Evolutionary conservation across 805 yeast species (phyloP).

Genomic region (Saturnispora serradocipensis): DNA sequence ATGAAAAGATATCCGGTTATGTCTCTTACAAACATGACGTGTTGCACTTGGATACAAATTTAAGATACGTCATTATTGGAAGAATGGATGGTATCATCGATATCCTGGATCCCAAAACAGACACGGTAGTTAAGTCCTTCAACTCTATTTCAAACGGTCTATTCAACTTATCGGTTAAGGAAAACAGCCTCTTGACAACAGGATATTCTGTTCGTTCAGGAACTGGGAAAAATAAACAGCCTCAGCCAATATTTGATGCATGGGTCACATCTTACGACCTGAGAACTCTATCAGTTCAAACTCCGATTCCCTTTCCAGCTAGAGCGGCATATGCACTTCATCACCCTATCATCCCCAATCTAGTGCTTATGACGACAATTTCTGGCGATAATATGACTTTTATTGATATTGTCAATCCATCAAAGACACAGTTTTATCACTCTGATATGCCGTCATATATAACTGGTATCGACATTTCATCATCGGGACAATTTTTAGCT

Average conservation of each 20-base stretch:
- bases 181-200: conserved; percentile 64
- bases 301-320: conserved; percentile 82
- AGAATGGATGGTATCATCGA: conserved; percentile 53
- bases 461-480: conserved; percentile 44
- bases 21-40: conserved; percentile 37
- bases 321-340: conserved; percentile 80
- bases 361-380: conserved; percentile 62
- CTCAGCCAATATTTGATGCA: conserved; percentile 55
- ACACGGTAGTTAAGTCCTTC: conserved; percentile 41
- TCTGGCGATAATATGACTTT: conserved; percentile 73
- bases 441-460: conserved; percentile 44
- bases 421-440: conserved; percentile 55
- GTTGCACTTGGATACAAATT: conserved; percentile 39
- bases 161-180: conserved; percentile 57
- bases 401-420: conserved; percentile 75
- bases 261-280: conserved; percentile 76
- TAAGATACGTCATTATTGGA: conserved; percentile 51
- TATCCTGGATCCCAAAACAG: conserved; percentile 48
- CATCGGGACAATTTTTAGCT: conserved; percentile 70
- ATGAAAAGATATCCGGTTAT: conserved; percentile 28
- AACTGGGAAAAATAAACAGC: conserved; percentile 8
- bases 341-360: conserved; percentile 80
- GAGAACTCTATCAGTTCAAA: conserved; percentile 55
- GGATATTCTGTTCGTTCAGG: conserved; percentile 67
- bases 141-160: conserved; percentile 52